Base-by-base conservation (phyloP, 2,329 filamentous ascomycete genomes). In the Lachnellula subtilissima region DNA sequence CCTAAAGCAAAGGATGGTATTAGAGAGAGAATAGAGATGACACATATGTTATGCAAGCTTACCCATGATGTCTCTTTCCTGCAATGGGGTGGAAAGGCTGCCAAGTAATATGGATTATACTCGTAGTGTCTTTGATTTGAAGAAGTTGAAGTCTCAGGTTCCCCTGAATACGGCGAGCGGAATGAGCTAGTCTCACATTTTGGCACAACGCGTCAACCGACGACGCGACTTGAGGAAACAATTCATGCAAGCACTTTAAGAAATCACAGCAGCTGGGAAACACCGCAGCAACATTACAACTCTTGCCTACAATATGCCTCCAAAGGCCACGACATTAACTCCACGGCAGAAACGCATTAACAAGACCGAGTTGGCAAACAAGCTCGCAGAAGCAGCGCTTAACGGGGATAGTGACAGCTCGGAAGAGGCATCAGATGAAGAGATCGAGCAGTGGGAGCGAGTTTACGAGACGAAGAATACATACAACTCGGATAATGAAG, bases 391-490 rank as follows among this genome's bases (percentile, higher is more conserved):
- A 17, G 63, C 48, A 45, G 55, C 55, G 60, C 14, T 55, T 46
- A 11, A 57, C 52, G 15, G 15, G 6, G 48, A 52, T 17, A 37
- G 25, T 7, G 40, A 43, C 15, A 12, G 51, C 6, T 37, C 53
- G 9, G 55, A 88, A 70, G 91, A 96, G 71, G 93, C 96, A 71
- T 81, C 95, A 23, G 87, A 85, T 28, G 77, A 81, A 37, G 85
- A 89, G 50, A 88, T 91, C 65, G 74, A 80, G 47, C 82, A 86
- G 0, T 94, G 89, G 89, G 81, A 90, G 73, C 93, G 88, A 88
- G 81, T 93, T 46, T 91, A 93, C 71, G 78, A 77, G 52, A 55
- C n/a, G 52, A 57, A 48, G 17, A 1, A 52, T 40, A 25, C 53
- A 58, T 5, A n/a, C 42, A 19, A 11, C 39, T n/a, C 42, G 4